Evolutionary conservation across 2,329 filamentous ascomycete genomes (phyloP).

Genomic region (Fusarium chuoi): DNA sequence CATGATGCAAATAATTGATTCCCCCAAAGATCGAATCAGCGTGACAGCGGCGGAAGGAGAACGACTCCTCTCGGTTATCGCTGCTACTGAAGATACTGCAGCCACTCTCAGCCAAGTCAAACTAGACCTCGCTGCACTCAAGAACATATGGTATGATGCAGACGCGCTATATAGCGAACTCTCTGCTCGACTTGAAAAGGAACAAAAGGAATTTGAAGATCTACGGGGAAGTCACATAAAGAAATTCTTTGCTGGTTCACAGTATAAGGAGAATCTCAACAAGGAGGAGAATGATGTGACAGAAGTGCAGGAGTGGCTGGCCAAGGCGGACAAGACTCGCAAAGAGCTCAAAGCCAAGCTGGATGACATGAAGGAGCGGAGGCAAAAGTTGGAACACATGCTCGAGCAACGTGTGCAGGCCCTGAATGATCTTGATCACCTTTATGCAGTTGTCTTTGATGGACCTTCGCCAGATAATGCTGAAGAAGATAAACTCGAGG

Average conservation of each 20-base stretch:
- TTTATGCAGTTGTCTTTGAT: not conserved
- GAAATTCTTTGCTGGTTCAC: not conserved
- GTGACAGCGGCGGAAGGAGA: not conserved
- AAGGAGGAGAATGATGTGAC: not conserved
- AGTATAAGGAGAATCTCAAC: not conserved
- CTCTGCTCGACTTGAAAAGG: not conserved
- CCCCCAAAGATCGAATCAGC: not conserved
- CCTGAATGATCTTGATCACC: not conserved
- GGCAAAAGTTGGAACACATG: not conserved
- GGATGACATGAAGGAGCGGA: not conserved
- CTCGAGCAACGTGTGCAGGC: not conserved
- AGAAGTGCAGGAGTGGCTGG: not conserved
- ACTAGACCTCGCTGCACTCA: not conserved
- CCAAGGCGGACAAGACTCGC: not conserved
- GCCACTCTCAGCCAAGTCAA: not conserved
- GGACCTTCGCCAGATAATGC: not conserved
- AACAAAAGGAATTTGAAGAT: not conserved
- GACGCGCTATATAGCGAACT: not conserved
- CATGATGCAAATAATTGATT: not conserved
- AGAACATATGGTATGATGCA: slow-evolving; percentile 1
- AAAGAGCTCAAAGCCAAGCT: not conserved
- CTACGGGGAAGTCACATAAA: not conserved
- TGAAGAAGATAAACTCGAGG: not conserved
- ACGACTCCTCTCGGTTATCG: not conserved
- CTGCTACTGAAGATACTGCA: not conserved